Evolutionary conservation across 1,284 basidiomycete genomes (phyloP).

Genomic region (Papiliotrema laurentii): DNA sequence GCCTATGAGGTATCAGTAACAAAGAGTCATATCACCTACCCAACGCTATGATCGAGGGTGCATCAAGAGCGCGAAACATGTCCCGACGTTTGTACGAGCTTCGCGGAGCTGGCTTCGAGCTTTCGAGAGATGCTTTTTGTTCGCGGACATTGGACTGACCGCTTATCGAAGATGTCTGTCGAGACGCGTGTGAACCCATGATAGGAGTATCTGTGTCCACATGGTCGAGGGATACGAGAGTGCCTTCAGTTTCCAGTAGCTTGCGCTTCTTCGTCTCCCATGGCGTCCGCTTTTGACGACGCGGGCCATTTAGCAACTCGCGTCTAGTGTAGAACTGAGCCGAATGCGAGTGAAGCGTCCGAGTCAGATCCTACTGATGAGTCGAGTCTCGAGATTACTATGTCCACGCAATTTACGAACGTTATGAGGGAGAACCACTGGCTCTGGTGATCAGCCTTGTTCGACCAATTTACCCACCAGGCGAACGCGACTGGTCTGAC

Average conservation of each 20-base stretch:
- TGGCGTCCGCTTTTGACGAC: conserved; percentile 4
- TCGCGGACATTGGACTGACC: too few species aligned
- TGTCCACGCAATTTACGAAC: too few species aligned
- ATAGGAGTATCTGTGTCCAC: too few species aligned
- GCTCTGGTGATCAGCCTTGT: background rate
- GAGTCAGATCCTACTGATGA: conserved; percentile 15
- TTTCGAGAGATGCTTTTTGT: too few species aligned
- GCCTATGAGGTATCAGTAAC: background rate
- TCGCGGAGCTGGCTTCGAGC: too few species aligned
- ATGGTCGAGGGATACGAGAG: too few species aligned
- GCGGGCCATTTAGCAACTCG: conserved; percentile 8
- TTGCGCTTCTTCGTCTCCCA: conserved; percentile 16
- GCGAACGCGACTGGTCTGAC: background rate
- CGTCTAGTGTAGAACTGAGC: conserved; percentile 15
- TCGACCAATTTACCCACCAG: background rate
- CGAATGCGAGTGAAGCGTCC: conserved; percentile 19
- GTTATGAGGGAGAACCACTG: too few species aligned
- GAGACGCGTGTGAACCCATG: too few species aligned
- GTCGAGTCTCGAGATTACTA: too few species aligned
- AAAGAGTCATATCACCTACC: conserved; percentile 13
- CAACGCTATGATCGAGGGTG: conserved; percentile 30
- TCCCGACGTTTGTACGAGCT: conserved; percentile 29
- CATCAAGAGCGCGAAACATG: conserved; percentile 33
- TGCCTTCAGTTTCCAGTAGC: conserved; percentile 6
- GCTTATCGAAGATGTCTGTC: too few species aligned